phyloP scores from a whole-genome alignment of 192 early-diverging fungal genomes.

The Coemansia aciculifera region DNA sequence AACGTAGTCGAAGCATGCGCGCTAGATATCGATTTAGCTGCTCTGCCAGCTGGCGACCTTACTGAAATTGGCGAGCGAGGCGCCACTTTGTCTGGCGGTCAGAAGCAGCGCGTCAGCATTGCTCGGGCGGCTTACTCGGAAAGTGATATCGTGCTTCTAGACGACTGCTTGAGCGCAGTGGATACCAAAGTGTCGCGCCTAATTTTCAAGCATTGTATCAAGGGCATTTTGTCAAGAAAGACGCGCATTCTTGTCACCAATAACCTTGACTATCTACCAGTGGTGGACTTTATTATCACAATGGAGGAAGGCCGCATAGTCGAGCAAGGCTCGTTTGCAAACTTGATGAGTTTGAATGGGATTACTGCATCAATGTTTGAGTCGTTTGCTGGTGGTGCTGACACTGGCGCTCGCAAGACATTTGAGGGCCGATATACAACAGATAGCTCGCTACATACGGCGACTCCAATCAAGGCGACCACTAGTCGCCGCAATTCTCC shows the following conservation, averaged over 20 bases:
- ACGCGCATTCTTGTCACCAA: conserved; percentile 67
- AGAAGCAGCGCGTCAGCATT: conserved; percentile 75
- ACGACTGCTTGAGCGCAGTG: conserved; percentile 73
- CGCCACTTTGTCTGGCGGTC: conserved; percentile 66
- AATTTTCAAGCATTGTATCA: conserved; percentile 57
- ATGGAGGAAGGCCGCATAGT: conserved; percentile 50
- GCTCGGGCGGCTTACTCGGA: conserved; percentile 78
- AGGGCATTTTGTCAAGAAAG: conserved; percentile 44
- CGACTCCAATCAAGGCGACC: conserved; percentile 29
- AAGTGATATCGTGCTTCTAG: conserved; percentile 71
- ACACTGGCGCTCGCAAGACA: not conserved
- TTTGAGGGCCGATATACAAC: conserved; percentile 10
- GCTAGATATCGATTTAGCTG: conserved; percentile 67
- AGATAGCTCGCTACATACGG: conserved; percentile 42
- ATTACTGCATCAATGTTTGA: conserved; percentile 37
- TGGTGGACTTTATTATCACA: conserved; percentile 54
- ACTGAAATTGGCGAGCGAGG: conserved; percentile 70
- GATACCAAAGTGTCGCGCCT: conserved; percentile 53
- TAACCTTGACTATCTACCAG: conserved; percentile 50
- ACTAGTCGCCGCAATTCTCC: not conserved
- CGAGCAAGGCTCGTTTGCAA: conserved; percentile 58
- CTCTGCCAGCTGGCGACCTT: conserved; percentile 66
- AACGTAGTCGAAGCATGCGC: conserved; percentile 69
- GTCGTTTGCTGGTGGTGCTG: conserved; percentile 37
- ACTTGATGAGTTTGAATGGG: conserved; percentile 54